Base-by-base conservation (phyloP, 192 early-diverging fungal genomes). In the Entophlyctis luteolus region DNA sequence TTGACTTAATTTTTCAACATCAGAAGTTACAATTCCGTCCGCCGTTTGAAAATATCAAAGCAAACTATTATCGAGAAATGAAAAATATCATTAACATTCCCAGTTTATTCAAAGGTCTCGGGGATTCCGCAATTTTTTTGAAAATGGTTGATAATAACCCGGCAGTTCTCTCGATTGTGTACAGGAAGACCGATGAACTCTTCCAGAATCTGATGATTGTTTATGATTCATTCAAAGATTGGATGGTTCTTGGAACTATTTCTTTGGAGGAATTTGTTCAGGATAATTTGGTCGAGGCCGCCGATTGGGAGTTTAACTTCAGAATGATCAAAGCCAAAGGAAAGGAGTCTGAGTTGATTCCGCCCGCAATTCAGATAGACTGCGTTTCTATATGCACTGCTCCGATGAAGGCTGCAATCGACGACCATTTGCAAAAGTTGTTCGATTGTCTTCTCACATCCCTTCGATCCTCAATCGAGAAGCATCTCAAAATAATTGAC, bases 41-140 rank as follows among this genome's bases (percentile, higher is more conserved):
- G 27, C 49, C 81, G 1, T 81, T 78, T 48, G 84, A 86, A 68
- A 84, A 86, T 62, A 77, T 86, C 58, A 70, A 77, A 45, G 80
- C 84, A n/a, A 84, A 84, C 59, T 86, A 85, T 68, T 86, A 83
- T 58, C 69, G 82, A 2, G 84, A 86, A 72, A 78, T 86, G 71
- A 85, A 85, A 66, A 80, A 80, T 59, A 77, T 85, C 55, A 83
- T 86, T 56, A 86, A 80, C 49, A 72, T 83, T 10, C 84, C 84
- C 12, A 55, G 69, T 23, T 20, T 71, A 1, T 84, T 86, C 65
- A 70, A 72, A 50, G 73, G 78, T 8, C 67, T 86, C 2, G 75
- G 77, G 1, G 79, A 85, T 1, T 63, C 36, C 14, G 38, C 65
- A 18, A 72, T 80, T 12, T 86, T 82, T 67, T 37, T 59, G 18